phyloP scores from a whole-genome alignment of 495 filamentous ascomycete genomes.

The Aspergillus sclerotiicarbonarius region DNA sequence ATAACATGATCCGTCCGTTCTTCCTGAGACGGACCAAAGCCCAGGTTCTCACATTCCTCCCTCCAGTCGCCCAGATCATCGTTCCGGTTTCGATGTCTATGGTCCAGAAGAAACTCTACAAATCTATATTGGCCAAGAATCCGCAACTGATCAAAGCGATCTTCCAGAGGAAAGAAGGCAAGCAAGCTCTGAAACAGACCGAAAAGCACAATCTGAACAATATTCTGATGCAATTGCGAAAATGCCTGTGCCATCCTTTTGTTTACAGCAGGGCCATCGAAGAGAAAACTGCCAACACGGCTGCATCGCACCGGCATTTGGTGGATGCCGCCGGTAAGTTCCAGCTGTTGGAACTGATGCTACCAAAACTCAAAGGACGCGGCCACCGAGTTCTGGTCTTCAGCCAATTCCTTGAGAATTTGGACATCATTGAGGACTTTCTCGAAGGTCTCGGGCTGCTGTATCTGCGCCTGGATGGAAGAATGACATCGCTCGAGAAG shows the following conservation, averaged over 20 bases:
- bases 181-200: slow-evolving; percentile 48
- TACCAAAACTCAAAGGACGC: slow-evolving; percentile 84
- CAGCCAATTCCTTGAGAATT: slow-evolving; percentile 88
- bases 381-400: slow-evolving; percentile 94
- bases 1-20: slow-evolving; percentile 81
- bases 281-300: slow-evolving; percentile 58
- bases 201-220: slow-evolving; percentile 84
- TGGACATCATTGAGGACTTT: slow-evolving; percentile 92
- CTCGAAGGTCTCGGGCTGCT: slow-evolving; percentile 64
- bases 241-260: slow-evolving; percentile 94
- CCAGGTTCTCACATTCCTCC: slow-evolving; percentile 83
- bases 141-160: slow-evolving; percentile 85
- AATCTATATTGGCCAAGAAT: slow-evolving; percentile 87
- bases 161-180: slow-evolving; percentile 57
- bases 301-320: slow-evolving; percentile 68
- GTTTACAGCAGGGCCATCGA: slow-evolving; percentile 88
- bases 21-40: slow-evolving; percentile 83
- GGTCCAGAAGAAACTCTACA: slow-evolving; percentile 91
- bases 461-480: slow-evolving; percentile 85
- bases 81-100: slow-evolving; percentile 89
- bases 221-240: slow-evolving; percentile 92
- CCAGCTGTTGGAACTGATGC: slow-evolving; percentile 78
- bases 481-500: slow-evolving; percentile 73
- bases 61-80: slow-evolving; percentile 91
- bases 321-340: slow-evolving; percentile 92